Conservation (phyloP, 495 filamentous ascomycete species). For the Neurospora sp. region DNA sequence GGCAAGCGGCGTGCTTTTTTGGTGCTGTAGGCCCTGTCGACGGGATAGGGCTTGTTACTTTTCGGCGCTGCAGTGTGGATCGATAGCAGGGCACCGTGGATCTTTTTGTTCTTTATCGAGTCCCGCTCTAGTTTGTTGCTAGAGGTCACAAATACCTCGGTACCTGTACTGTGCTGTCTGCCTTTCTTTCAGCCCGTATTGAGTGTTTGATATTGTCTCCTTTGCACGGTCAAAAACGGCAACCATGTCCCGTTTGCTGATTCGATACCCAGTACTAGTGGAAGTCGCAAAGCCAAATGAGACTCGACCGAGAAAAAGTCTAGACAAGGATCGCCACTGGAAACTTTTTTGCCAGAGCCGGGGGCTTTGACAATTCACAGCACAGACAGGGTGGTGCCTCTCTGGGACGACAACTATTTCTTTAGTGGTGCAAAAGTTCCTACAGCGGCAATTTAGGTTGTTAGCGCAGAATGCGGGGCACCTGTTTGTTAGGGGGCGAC, state of each 20-base stretch:
- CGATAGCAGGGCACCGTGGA: neutral
- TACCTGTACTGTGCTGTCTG: neutral
- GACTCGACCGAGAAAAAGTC: neutral
- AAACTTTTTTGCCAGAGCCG: neutral
- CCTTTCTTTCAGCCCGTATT: neutral
- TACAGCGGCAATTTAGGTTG: neutral
- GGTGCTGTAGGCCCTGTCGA: neutral
- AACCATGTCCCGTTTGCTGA: neutral
- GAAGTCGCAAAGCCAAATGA: neutral
- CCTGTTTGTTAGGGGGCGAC: neutral
- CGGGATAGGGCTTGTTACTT: neutral
- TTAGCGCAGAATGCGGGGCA: neutral
- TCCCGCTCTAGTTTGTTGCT: neutral
- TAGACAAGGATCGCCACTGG: neutral
- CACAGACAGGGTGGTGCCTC: neutral
- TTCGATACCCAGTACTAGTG: neutral
- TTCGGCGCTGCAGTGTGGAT: neutral
- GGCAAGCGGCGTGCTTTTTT: neutral
- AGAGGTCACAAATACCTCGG: neutral
- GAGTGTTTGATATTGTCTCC: neutral
- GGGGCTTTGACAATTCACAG: neutral
- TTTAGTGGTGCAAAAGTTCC: neutral
- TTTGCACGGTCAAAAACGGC: neutral
- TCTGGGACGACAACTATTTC: neutral
- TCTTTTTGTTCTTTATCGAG: neutral